phyloP scores from a whole-genome alignment of 176 grass and related monocot genomes.

The Pharus latifolius region DNA sequence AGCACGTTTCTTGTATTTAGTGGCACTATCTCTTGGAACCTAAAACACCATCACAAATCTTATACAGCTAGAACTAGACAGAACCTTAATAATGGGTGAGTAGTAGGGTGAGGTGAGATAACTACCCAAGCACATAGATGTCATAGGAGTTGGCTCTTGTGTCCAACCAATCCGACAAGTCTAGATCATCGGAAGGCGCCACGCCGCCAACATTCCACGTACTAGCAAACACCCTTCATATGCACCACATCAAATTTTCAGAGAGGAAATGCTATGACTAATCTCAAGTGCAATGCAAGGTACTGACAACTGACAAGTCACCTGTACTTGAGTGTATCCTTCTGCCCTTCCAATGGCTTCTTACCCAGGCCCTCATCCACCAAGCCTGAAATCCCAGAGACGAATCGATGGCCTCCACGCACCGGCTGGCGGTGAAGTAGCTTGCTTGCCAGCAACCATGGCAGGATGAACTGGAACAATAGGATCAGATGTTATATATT shows the following conservation, averaged over 20 bases:
- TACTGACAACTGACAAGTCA: slow-evolving; percentile 20
- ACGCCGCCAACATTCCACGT: slow-evolving; percentile 92
- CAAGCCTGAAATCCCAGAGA: slow-evolving; percentile 41
- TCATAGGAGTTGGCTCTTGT: slow-evolving; percentile 42
- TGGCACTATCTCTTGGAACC: slow-evolving; percentile 95
- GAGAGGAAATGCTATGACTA: slow-evolving; percentile 5
- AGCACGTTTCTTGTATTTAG: slow-evolving; percentile 80
- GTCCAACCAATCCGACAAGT: slow-evolving; percentile 89
- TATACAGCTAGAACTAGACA: not conserved
- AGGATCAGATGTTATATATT: slow-evolving; percentile 15
- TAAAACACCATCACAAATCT: slow-evolving; percentile 25
- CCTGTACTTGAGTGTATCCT: slow-evolving; percentile 61
- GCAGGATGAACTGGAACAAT: slow-evolving; percentile 60
- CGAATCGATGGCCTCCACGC: slow-evolving; percentile 20
- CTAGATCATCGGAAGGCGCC: slow-evolving; percentile 49
- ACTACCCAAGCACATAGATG: slow-evolving; percentile 94
- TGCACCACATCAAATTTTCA: slow-evolving; percentile 1
- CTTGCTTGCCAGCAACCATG: slow-evolving; percentile 52
- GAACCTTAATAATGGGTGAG: not conserved
- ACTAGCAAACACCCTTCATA: slow-evolving; percentile 65
- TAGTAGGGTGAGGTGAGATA: not conserved
- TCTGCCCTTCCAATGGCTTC: slow-evolving; percentile 18
- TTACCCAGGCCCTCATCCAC: slow-evolving; percentile 39
- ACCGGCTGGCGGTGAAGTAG: slow-evolving; percentile 34
- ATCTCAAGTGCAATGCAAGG: slow-evolving; percentile 4